Conservation (phyloP, 495 filamentous ascomycete species). For the Hypoxylon lienhwacheense region DNA sequence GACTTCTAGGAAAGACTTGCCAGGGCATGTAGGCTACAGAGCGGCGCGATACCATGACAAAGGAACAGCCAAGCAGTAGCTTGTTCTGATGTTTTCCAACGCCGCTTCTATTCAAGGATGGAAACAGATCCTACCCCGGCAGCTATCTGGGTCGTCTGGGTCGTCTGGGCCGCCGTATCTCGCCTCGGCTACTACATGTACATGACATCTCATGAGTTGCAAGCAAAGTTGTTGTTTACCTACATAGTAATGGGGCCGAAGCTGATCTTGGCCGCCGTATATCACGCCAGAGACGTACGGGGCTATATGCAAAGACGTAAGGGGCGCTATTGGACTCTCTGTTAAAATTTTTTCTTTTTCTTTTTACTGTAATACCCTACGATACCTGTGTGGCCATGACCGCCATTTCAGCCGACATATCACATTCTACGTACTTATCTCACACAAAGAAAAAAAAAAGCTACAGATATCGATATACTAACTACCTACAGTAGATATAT, state of each 20-base stretch:
- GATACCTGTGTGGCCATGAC: conserved; percentile 5
- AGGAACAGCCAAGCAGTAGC: conserved; percentile 1
- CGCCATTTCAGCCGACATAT: conserved; percentile 2
- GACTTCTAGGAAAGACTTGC: not conserved
- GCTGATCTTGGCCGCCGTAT: no score
- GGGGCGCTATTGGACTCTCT: not conserved
- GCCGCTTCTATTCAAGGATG: conserved; percentile 5
- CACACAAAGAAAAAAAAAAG: no score
- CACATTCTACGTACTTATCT: no score
- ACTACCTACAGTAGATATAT: no score
- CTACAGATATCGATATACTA: no score
- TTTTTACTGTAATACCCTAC: no score
- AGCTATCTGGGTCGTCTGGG: conserved; percentile 19
- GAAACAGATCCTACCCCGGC: conserved; percentile 7
- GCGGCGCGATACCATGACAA: not conserved
- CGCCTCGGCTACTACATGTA: no score
- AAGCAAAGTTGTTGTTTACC: no score
- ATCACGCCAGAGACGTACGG: no score
- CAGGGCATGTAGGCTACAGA: not conserved
- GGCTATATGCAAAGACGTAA: no score
- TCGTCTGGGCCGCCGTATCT: conserved; percentile 17
- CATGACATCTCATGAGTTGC: not conserved
- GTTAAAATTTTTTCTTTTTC: no score
- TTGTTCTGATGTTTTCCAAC: conserved; percentile 11
- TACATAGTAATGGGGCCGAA: no score